Base-by-base conservation (phyloP, 805 yeast species). In the Cyberlindnera subsufficiens region DNA sequence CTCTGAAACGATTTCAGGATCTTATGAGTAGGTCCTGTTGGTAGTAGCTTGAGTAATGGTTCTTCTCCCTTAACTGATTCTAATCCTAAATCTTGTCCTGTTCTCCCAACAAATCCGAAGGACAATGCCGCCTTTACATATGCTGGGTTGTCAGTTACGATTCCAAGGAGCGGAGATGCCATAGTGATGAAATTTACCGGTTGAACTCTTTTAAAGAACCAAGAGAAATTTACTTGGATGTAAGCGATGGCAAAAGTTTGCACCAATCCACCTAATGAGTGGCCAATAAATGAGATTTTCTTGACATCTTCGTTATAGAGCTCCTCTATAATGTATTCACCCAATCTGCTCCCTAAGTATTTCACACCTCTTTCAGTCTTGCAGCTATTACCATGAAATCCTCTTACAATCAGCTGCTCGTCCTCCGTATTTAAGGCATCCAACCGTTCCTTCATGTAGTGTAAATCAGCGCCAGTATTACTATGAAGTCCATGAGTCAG, bases 161-260 rank as follows among this genome's bases (percentile, higher is more conserved):
- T 80, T 0, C 95, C 95, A 10, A 86, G 60, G 40, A 84, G 61
- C 0, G 95, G 95, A 0, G 89, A 74, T 0, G 95, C 90, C 45
- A 86, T 51, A 0, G 90, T 71, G 32, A 86, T 73, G 58, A 83
- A 85, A 55, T 84, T 86, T 15, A 78, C 67, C 0, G 91, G 90
- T 42, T 67, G 58, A 3, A 82, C 73, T 30, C 63, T 64, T 31
- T 74, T 54, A 56, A 86, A 85, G 47, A 85, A 78, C 74, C 80
- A 72, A 0, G 91, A 88, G 58, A 76, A 81, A 51, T 81, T 82
- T 45, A 69, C 70, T 40, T 76, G 74, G 31, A 86, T 68, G 54
- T 84, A 86, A 0, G 90, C 86, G 30, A 86, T 74, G 3, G 91
- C 82, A 63, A 85, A 86, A 0, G 88, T 75, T 59, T 86, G 95